Conservation (phyloP, 1,284 basidiomycete genomes). For the Lignosus rhinocerotis region DNA sequence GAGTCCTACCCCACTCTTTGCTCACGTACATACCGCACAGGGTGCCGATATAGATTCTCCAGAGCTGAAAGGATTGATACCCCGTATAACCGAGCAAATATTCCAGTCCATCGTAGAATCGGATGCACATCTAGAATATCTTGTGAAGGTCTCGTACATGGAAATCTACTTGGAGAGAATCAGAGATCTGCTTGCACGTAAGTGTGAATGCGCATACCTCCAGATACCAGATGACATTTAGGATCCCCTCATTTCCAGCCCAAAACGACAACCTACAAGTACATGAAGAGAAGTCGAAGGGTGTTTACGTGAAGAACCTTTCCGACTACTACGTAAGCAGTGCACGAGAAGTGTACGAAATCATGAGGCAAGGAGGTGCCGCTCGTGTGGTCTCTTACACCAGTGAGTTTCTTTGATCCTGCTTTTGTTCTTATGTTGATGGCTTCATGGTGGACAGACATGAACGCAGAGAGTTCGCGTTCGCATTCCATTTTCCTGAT, state of each 20-base stretch:
- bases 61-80: conserved; percentile 94
- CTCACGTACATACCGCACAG: conserved; percentile 42
- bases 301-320: conserved; percentile 97
- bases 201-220: conserved; percentile 37
- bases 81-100: conserved; percentile 98
- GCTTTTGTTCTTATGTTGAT: background rate
- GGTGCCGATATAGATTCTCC: conserved; percentile 95
- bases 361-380: conserved; percentile 95
- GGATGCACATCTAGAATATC: conserved; percentile 94
- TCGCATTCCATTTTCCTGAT: conserved; percentile 99
- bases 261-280: conserved; percentile 99
- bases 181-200: conserved; percentile 93
- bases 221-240: background rate
- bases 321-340: conserved; percentile 98
- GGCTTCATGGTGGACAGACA: conserved; percentile 60
- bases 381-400: conserved; percentile 94
- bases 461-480: conserved; percentile 99
- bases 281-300: conserved; percentile 97
- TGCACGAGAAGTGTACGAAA: conserved; percentile 97
- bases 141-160: conserved; percentile 99
- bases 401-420: conserved; percentile 56
- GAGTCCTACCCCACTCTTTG: background rate
- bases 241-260: conserved; percentile 49
- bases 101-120: conserved; percentile 97
- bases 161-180: conserved; percentile 99